Evolutionary conservation across 306 rosid genomes (phyloP).

Genomic region (Sphenostylis stenocarpa): DNA sequence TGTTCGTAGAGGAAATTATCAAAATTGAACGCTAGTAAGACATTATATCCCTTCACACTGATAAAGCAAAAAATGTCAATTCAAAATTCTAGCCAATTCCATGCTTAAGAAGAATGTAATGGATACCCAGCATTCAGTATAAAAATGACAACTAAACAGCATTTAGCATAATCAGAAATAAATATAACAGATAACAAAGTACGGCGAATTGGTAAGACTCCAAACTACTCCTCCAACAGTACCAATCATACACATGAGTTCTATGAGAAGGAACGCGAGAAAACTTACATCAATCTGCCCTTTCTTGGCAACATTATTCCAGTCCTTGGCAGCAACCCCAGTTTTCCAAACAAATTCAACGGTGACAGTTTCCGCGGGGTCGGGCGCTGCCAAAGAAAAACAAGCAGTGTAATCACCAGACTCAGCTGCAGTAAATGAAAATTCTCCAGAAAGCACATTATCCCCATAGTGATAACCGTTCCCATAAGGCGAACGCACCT

Average conservation of each 20-base stretch:
- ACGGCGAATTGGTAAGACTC: neutral
- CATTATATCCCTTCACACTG: neutral
- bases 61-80: neutral
- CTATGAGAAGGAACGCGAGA: neutral
- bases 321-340: conserved; percentile 73
- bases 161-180: neutral
- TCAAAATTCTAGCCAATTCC: neutral
- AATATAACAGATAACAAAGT: neutral
- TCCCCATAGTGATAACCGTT: conserved; percentile 54
- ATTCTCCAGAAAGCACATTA: conserved; percentile 59
- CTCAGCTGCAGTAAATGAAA: conserved; percentile 75
- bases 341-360: conserved; percentile 79
- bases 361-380: conserved; percentile 33
- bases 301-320: conserved; percentile 79
- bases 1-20: neutral
- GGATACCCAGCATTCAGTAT: neutral
- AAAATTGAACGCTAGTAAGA: neutral
- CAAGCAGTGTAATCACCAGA: conserved; percentile 74
- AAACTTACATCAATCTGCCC: conserved; percentile 68
- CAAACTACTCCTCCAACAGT: conserved; percentile 3
- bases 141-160: neutral
- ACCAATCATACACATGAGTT: conserved; percentile 6
- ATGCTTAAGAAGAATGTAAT: neutral
- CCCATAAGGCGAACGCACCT: conserved; percentile 81
- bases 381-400: conserved; percentile 51